Evolutionary conservation across 2,329 filamentous ascomycete species (phyloP).

Genomic region (Sclerotinia sclerotiorum): DNA sequence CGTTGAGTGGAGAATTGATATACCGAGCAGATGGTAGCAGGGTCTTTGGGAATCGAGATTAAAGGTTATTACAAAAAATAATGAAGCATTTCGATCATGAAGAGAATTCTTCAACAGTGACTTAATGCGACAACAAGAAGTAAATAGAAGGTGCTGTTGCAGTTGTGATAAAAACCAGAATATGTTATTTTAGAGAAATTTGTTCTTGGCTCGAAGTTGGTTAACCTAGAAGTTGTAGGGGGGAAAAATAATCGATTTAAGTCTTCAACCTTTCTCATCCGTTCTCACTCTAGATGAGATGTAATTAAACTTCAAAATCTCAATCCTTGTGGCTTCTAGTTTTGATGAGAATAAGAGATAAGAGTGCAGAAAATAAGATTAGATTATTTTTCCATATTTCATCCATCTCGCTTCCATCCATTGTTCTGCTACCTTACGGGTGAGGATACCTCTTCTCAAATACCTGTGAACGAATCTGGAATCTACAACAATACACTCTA

Average conservation of each 20-base stretch:
- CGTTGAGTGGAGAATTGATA: conserved; percentile 21
- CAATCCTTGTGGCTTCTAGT: not conserved
- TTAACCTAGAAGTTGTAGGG: not conserved
- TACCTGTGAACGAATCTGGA: not conserved
- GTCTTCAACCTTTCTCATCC: not conserved
- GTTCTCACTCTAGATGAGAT: not conserved
- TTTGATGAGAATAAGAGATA: not conserved
- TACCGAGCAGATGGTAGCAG: conserved; percentile 11
- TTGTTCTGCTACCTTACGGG: not conserved
- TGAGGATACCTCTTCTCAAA: not conserved
- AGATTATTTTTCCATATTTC: not conserved
- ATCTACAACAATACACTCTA: not conserved
- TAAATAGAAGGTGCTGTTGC: not conserved
- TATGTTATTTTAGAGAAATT: conserved; percentile 15
- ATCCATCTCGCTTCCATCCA: not conserved
- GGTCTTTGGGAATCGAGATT: conserved; percentile 8
- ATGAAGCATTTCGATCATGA: conserved; percentile 3
- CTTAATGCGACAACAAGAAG: not conserved
- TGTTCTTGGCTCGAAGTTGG: conserved; percentile 18
- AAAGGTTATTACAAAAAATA: conserved; percentile 12
- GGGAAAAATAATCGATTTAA: not conserved
- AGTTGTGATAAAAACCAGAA: not conserved
- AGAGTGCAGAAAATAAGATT: not conserved
- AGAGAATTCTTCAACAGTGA: conserved; percentile 12
- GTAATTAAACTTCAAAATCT: conserved; percentile 12